Evolutionary conservation across 441 rosid species (phyloP), one percentile per base, ranked within the genome.

Genomic region (Pelargonium cotyledonis): DNA sequence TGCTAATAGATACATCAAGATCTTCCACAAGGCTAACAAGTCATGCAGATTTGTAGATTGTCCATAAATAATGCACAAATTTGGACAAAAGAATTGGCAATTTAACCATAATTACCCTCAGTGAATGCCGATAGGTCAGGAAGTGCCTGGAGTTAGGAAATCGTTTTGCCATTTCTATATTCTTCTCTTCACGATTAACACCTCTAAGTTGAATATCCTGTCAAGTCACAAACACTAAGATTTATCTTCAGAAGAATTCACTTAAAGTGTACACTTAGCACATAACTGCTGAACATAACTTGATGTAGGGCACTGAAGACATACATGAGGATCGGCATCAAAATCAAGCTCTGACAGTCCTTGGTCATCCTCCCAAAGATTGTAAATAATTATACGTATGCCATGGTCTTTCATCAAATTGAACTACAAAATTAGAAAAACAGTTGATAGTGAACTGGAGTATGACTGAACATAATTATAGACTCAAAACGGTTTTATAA

Each of bases 141-240:
- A 82, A 89, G 74, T 87, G 95, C 63, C 85, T 77, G 43, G 90
- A 89, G 78, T 87, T 87, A 18, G 92, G 92, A 74, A 16, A 87
- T 67, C 76, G 69, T 61, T 69, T 72, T 0, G 90, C 92, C 95
- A 89, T 89, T 70, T 83, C 70, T 76, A 89, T 89, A 73, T 84
- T 83, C 77, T 84, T 85, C 83, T 89, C 95, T 57, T 85, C 90
- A 19, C 95, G 92, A 70, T 89, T 89, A 67, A 85, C 95, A 1
- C 95, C 95, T 74, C 95, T 80, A 49, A 89, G 87, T 80, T 87
- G 95, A 68, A 89, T 85, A 77, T 89, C 95, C 95, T 89, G 86
- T 76, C 69, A 72, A 23, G 65, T 68, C 43, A 65, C 10, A 19
- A 40, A 68, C 23, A 62, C 49, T 18, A 8, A 8, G 23, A 57